Base-by-base conservation (phyloP, 257 asterid genomes). In the Solanum dulcamara region DNA sequence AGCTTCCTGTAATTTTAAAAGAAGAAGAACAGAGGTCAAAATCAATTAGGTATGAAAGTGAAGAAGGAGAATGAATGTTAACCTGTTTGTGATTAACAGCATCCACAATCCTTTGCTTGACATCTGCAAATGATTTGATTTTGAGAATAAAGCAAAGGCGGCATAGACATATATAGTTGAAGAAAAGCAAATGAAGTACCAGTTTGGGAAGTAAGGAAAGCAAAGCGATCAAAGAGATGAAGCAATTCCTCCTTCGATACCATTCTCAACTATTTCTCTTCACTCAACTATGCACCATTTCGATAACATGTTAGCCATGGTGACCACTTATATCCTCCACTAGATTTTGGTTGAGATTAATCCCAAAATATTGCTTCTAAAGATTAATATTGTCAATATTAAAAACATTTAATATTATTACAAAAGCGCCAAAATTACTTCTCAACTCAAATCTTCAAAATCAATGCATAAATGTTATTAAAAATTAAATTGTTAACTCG, bases 41-140 rank as follows among this genome's bases (percentile, higher is more conserved):
- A n/a, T n/a, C n/a, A n/a, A n/a, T n/a, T n/a, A n/a, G 80, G 85
- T 15, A 81, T 59, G 53, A 80, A 17, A 62, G 12, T 15, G 17
- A 3, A 46, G 51, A 46, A 11, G 22, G 59, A 62, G 33, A 9
- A 62, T 62, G 10, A 86, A 15, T 48, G 57, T 24, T 51, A 79
- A 91, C 98, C 95, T 94, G 98, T 89, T 93, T 92, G 80, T 96
- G 97, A 68, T 74, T 86, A 70, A 96, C 98, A 42, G 95, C 99
- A 28, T 94, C 98, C 70, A 92, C 93, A 86, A 96, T 92, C 85
- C 97, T 91, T 85, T 91, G 85, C 90, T 96, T 96, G 86, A 92
- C 98, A 83, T 96, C 98, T 94, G 86, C 79, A 42, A 24, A 13
- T 57, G 60, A 32, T 59, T n/a, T 3, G 22, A 51, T 51, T 51